phyloP scores from a whole-genome alignment of 805 yeast species.

The Myxozyma neotropica region DNA sequence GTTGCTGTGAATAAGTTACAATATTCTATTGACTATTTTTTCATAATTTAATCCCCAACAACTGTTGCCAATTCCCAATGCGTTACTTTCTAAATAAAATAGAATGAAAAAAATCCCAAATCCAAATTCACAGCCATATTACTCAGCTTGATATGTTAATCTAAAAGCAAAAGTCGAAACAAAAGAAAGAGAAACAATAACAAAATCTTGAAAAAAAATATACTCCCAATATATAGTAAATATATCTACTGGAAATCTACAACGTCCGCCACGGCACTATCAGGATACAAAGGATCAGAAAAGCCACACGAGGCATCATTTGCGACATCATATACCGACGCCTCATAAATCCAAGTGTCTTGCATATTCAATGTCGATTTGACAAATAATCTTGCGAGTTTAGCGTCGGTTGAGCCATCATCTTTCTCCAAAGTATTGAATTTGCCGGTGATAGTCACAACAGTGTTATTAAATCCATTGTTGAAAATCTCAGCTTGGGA shows the following conservation, averaged over 20 bases:
- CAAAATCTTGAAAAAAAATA: not conserved
- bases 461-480: constrained; percentile 1
- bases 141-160: too few species aligned
- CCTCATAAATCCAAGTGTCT: not conserved
- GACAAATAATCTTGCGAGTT: not conserved
- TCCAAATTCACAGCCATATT: too few species aligned
- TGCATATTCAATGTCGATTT: not conserved
- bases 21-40: too few species aligned
- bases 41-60: too few species aligned
- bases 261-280: not conserved
- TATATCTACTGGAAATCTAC: not conserved
- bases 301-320: constrained; percentile 3
- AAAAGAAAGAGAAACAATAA: not conserved
- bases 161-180: too few species aligned
- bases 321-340: not conserved
- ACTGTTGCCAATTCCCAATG: too few species aligned
- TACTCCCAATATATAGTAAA: too few species aligned
- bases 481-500: not conserved
- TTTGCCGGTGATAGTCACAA: constrained; percentile 4
- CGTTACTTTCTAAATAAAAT: too few species aligned
- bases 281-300: constrained; percentile 1
- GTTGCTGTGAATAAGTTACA: too few species aligned
- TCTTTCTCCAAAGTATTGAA: constrained; percentile 4
- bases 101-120: too few species aligned
- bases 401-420: not conserved